Evolutionary conservation across 768 basidiomycete species (phyloP).

Genomic region (Leccinum boreale): DNA sequence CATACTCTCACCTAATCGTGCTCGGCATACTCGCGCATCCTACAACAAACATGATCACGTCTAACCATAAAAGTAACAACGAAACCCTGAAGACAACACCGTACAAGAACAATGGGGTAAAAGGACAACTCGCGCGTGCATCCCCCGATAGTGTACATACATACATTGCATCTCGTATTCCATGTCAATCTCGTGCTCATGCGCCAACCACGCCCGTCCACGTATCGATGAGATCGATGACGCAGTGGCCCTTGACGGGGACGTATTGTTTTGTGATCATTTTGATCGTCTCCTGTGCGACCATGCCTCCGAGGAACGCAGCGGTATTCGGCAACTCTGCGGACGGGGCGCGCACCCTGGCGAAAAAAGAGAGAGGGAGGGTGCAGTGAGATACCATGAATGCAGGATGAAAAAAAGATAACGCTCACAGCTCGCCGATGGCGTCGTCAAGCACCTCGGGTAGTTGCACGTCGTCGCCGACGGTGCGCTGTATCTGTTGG

Average conservation of each 20-base stretch:
- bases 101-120: neutral
- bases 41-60: slow-evolving; percentile 9
- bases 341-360: slow-evolving; percentile 71
- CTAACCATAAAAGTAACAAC: neutral
- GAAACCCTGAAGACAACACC: neutral
- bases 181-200: slow-evolving; percentile 4
- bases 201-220: slow-evolving; percentile 59
- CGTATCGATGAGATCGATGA: slow-evolving; percentile 80
- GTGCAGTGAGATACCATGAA: neutral
- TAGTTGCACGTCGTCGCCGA: slow-evolving; percentile 48
- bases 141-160: neutral
- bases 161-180: neutral
- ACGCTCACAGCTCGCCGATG: slow-evolving; percentile 73
- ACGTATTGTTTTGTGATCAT: slow-evolving; percentile 95
- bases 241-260: slow-evolving; percentile 80
- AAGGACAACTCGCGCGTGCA: neutral
- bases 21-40: slow-evolving; percentile 9
- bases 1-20: neutral
- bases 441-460: slow-evolving; percentile 57
- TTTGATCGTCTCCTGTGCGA: slow-evolving; percentile 97
- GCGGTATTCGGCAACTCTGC: slow-evolving; percentile 92
- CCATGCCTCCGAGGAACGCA: slow-evolving; percentile 88
- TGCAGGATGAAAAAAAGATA: slow-evolving; percentile 11
- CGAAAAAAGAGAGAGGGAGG: too few relatives aligned
- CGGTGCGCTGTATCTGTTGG: slow-evolving; percentile 45